phyloP scores from a whole-genome alignment of 257 asterid genomes.

The Fraxinus excelsior region DNA sequence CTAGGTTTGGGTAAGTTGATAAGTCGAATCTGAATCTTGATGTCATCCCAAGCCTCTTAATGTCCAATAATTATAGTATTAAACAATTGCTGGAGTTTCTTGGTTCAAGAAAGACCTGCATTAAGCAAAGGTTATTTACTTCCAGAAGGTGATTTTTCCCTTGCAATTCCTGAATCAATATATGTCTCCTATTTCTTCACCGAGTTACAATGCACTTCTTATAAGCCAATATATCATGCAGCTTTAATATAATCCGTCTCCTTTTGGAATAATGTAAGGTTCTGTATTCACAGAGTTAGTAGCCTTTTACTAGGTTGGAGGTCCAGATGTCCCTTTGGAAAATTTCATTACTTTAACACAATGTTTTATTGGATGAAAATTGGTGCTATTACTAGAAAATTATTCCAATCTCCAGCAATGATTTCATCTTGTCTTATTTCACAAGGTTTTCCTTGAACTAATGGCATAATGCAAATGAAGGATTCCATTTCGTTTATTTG shows the following conservation, averaged over 20 bases:
- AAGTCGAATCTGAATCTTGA: too few relatives aligned
- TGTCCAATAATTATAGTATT: not conserved
- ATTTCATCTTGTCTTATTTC: not conserved
- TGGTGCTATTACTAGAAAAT: not conserved
- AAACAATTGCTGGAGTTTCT: not conserved
- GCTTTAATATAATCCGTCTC: not conserved
- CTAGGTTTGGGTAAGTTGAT: not conserved
- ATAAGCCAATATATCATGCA: too few relatives aligned
- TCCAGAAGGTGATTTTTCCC: slow-evolving; percentile 68
- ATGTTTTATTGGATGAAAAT: not conserved
- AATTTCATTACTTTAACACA: not conserved
- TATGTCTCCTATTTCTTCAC: not conserved
- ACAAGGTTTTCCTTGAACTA: not conserved
- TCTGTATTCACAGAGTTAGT: not conserved
- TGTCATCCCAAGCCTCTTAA: too few relatives aligned
- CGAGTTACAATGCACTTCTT: not conserved
- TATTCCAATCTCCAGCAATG: not conserved
- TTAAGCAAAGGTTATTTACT: slow-evolving; percentile 86
- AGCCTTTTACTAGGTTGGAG: not conserved
- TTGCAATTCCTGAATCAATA: not conserved
- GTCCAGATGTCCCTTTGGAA: not conserved
- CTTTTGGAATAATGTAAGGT: not conserved
- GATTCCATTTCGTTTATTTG: not conserved
- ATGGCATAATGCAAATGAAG: not conserved
- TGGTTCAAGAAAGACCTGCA: slow-evolving; percentile 62